These are phyloP conservation scores for Nigrospora osmanthi DNA, from an alignment of 2,329 filamentous ascomycete species.

Conservation along the genomic window DNA sequence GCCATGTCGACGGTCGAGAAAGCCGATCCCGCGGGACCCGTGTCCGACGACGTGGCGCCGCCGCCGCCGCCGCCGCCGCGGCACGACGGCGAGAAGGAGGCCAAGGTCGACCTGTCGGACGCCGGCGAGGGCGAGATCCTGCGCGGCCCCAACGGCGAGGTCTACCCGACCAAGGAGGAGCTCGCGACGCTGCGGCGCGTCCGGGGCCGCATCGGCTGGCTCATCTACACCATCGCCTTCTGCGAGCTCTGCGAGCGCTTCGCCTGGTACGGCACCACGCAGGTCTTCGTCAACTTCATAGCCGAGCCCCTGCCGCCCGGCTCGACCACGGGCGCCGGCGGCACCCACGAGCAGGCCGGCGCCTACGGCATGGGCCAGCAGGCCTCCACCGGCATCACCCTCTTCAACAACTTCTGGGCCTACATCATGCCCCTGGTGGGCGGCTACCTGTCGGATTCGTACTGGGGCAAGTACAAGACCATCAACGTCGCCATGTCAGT, in stretches of 20 bases:
- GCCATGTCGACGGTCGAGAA: no score
- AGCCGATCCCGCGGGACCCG: not conserved
- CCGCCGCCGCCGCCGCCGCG: not conserved
- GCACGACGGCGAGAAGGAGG: not conserved
- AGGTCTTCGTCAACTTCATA: slow-evolving; percentile 49
- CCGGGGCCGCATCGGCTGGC: slow-evolving; percentile 44
- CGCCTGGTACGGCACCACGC: slow-evolving; percentile 54
- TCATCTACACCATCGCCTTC: slow-evolving; percentile 51
- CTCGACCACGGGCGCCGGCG: slow-evolving; percentile 45
- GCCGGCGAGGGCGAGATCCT: not conserved
- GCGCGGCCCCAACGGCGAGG: slow-evolving; percentile 22
- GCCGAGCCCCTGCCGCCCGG: slow-evolving; percentile 45
- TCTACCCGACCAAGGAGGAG: slow-evolving; percentile 46
- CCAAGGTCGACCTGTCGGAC: not conserved
- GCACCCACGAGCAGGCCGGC: slow-evolving; percentile 32
- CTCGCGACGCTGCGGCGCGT: slow-evolving; percentile 42
- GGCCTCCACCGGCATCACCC: slow-evolving; percentile 16
- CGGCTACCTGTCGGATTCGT: slow-evolving; percentile 48
- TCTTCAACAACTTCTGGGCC: slow-evolving; percentile 23
- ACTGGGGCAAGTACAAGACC: slow-evolving; percentile 54
- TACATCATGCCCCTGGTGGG: slow-evolving; percentile 24
- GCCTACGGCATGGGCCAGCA: slow-evolving; percentile 41
- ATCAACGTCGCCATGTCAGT: slow-evolving; percentile 50
- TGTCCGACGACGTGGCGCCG: not conserved
- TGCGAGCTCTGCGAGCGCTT: slow-evolving; percentile 59